Conservation (phyloP, 177 flowering plant species). For the Vitis hybrid region DNA sequence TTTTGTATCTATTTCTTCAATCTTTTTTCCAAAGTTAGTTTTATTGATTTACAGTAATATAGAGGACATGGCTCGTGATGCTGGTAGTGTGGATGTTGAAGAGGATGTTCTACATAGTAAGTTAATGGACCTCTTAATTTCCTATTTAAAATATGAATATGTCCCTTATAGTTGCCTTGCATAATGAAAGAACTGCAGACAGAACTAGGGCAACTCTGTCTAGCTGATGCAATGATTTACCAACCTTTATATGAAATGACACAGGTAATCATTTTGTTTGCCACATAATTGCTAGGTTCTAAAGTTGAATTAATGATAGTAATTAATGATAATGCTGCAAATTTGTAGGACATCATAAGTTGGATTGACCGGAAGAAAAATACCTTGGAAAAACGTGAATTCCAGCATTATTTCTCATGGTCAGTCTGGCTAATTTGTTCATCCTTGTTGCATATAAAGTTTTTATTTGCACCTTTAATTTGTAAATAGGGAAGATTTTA, state of each 20-base stretch:
- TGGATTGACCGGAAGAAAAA: slow-evolving; percentile 70
- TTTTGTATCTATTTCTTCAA: not conserved
- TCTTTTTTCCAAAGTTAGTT: not conserved
- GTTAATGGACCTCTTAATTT: slow-evolving; percentile 23
- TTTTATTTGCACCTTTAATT: not conserved
- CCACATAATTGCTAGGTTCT: not conserved
- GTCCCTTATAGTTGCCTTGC: slow-evolving; percentile 21
- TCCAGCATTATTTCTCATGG: slow-evolving; percentile 77
- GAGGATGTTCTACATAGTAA: slow-evolving; percentile 74
- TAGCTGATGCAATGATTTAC: slow-evolving; percentile 42
- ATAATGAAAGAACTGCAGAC: slow-evolving; percentile 61
- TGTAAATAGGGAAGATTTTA: not conserved
- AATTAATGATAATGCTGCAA: slow-evolving; percentile 7
- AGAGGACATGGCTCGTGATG: slow-evolving; percentile 94
- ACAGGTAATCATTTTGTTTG: slow-evolving; percentile 44
- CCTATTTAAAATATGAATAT: not conserved
- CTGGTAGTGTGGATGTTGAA: slow-evolving; percentile 87
- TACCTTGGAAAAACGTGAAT: slow-evolving; percentile 64
- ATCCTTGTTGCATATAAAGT: not conserved
- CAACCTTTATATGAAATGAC: slow-evolving; percentile 78
- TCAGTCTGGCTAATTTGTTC: slow-evolving; percentile 27
- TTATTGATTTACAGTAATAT: slow-evolving; percentile 56
- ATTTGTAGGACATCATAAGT: slow-evolving; percentile 61
- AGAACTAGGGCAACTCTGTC: slow-evolving; percentile 70
- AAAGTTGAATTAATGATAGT: not conserved